Evolutionary conservation across 345 rosid species (phyloP), one percentile per base, ranked within the genome.

Genomic region (Cardamine chenopodiifolia): DNA sequence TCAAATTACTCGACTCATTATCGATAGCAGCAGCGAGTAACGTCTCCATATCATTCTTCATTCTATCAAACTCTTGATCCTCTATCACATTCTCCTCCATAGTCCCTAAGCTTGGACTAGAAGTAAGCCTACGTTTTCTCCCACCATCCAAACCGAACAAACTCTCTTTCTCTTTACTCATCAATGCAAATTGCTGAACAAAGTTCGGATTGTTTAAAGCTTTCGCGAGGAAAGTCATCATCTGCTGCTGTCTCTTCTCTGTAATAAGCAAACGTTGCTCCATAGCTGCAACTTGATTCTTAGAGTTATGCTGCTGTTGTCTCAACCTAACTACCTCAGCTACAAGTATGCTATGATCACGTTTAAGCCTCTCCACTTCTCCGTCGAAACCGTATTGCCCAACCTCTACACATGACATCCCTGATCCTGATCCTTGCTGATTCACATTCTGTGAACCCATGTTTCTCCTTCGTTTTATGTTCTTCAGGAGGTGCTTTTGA

Each of bases 401-500:
- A 5, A 91, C 37, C 56, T 91, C 97, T 1, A 78, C 81, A 31
- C 87, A 58, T 8, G 95, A 94, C 28, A 85, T 64, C 15, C 84
- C 90, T 15, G 78, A 45, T n/a, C 49, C 50, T 47, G 80, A 84
- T 53, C 78, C 87, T 64, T 73, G 84, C 31, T 83, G 85, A 18
- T 76, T 89, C 53, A 50, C 53, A 53, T 25, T 70, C 17, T 70
- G 80, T 0, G 18, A 6, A 28, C 59, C 62, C 14, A 84, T 62
- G 54, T 88, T 73, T 56, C 96, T 74, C 74, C 95, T 82, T 80
- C 98, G 83, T 83, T 77, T 91, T 62, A 94, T 91, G 42, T 68
- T 82, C 85, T 88, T 91, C 68, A 91, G n/a, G 14, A 94, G 86
- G 50, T 90, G 92, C 78, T 78, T 87, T 63, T 90, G 91, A n/a